Conservation (phyloP, 306 rosid genomes). For the Boehmeria nivea region DNA sequence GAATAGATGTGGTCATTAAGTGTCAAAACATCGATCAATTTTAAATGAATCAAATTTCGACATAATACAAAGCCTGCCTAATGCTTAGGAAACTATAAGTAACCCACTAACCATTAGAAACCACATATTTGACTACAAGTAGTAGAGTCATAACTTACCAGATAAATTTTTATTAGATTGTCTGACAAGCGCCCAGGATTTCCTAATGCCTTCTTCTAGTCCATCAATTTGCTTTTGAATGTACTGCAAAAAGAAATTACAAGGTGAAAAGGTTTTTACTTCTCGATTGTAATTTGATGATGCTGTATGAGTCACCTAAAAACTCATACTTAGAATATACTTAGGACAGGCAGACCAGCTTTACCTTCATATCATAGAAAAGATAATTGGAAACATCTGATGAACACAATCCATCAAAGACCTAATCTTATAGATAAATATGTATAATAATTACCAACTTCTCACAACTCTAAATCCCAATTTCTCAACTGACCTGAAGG, state of each 20-base stretch:
- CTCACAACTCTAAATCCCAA: background rate
- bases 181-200: conserved; percentile 39
- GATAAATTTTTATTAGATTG: conserved; percentile 14
- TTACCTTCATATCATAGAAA: background rate
- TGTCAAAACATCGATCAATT: background rate
- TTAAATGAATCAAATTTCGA: background rate
- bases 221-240: conserved; percentile 38
- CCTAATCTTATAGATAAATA: no score
- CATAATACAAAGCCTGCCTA: no score
- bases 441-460: background rate
- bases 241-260: conserved; percentile 38
- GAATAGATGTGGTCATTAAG: conserved; percentile 11
- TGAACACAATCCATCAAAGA: no score
- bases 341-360: background rate
- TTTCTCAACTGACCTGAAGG: background rate
- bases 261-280: background rate
- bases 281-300: background rate
- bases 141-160: conserved; percentile 24
- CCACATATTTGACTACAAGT: background rate
- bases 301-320: background rate
- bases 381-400: background rate
- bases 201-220: conserved; percentile 43
- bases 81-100: no score
- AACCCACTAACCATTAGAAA: background rate
- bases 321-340: background rate